A percentile compares a stretch with the other conserved stretches of the same genome.
These are phyloP conservation scores for Aurinia saxatilis DNA, from an alignment of 345 rosid genomes.

Conservation along the genomic window DNA sequence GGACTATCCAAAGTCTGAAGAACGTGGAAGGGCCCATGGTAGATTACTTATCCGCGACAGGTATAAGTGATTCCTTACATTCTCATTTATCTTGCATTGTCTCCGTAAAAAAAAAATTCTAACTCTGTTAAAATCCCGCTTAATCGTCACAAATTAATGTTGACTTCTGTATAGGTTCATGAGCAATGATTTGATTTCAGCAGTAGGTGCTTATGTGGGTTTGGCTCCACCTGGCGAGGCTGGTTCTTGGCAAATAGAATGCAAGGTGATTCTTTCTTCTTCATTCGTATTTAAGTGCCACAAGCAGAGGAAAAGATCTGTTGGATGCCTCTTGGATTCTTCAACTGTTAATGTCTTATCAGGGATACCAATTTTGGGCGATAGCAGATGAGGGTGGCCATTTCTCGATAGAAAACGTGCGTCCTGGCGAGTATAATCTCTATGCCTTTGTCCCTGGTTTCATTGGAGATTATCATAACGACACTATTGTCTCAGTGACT, in stretches of 20 bases:
- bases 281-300: not conserved
- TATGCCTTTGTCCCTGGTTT: conserved; percentile 88
- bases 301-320: not conserved
- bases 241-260: conserved; percentile 85
- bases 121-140: not conserved
- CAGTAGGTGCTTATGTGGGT: conserved; percentile 63
- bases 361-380: conserved; percentile 94
- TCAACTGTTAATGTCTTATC: conserved; percentile 7
- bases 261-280: conserved; percentile 46
- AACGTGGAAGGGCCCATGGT: conserved; percentile 62
- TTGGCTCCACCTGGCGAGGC: conserved; percentile 66
- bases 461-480: conserved; percentile 65
- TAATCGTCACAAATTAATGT: not conserved
- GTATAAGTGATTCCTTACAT: conserved; percentile 10
- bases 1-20: conserved; percentile 57
- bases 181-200: conserved; percentile 35
- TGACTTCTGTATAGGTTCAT: conserved; percentile 37
- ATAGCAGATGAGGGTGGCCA: conserved; percentile 49
- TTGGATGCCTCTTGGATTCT: not conserved
- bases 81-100: not conserved
- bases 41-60: conserved; percentile 67
- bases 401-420: conserved; percentile 51
- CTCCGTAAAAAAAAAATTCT: too few species aligned
- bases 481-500: conserved; percentile 39
- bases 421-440: conserved; percentile 62